These are phyloP conservation scores for Thelephora aurantiotincta DNA, from an alignment of 768 basidiomycete species.

Conservation along the genomic window DNA sequence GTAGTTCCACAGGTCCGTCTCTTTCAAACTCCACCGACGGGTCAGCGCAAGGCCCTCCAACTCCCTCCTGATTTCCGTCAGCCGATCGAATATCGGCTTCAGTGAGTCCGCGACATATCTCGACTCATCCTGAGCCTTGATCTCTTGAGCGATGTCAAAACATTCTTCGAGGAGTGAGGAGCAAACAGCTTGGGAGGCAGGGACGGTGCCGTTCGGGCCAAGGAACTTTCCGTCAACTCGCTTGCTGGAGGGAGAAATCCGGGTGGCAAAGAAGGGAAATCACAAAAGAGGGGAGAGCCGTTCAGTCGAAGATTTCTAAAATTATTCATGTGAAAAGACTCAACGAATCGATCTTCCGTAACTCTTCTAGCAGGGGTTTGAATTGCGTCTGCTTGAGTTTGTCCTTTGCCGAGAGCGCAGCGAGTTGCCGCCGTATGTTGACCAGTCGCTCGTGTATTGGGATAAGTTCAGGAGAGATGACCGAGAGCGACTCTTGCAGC, in stretches of 20 bases:
- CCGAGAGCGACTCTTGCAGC: slow-evolving; percentile 74
- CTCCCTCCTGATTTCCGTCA: slow-evolving; percentile 73
- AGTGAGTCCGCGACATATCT: slow-evolving; percentile 76
- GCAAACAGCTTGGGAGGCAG: slow-evolving; percentile 82
- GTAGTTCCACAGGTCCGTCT: slow-evolving; percentile 91
- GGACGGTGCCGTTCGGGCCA: slow-evolving; percentile 80
- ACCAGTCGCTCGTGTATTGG: slow-evolving; percentile 87
- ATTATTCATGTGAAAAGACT: slow-evolving; percentile 27
- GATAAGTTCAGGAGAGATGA: slow-evolving; percentile 79
- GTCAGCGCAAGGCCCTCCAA: slow-evolving; percentile 88
- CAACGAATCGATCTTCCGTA: slow-evolving; percentile 93
- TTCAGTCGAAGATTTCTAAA: not conserved
- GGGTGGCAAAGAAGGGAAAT: slow-evolving; percentile 8
- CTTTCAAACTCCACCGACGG: slow-evolving; percentile 92
- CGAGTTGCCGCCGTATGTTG: slow-evolving; percentile 76
- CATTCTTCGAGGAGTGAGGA: slow-evolving; percentile 91
- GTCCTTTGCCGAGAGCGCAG: slow-evolving; percentile 77
- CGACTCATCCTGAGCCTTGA: slow-evolving; percentile 84
- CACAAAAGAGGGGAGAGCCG: not conserved
- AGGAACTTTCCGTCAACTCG: slow-evolving; percentile 95
- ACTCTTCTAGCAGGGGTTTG: slow-evolving; percentile 82
- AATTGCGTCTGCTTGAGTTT: slow-evolving; percentile 39
- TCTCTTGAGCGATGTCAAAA: slow-evolving; percentile 91
- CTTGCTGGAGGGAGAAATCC: slow-evolving; percentile 32
- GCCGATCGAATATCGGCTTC: slow-evolving; percentile 87